Evolutionary conservation across 2,329 filamentous ascomycete genomes (phyloP).

Genomic region (Anisogramma anomala): DNA sequence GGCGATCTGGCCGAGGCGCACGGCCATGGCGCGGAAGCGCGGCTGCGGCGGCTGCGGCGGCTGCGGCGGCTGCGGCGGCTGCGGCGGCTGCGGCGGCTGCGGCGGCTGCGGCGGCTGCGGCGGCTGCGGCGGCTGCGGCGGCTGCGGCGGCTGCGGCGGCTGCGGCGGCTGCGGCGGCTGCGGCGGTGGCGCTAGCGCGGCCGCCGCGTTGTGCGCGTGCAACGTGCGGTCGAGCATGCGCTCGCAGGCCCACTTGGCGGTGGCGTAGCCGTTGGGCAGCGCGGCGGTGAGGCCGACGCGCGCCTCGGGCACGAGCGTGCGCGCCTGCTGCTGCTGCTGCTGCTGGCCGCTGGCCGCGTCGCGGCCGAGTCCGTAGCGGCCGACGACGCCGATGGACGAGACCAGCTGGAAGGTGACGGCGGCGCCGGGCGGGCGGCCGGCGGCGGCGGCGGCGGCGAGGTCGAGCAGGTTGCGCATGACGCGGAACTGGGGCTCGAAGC

Average conservation of each 20-base stretch:
- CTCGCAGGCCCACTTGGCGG: conserved; percentile 41
- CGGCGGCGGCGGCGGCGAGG: conserved; percentile 22
- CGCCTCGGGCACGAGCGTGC: conserved; percentile 31
- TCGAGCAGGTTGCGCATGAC: conserved; percentile 35
- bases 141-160: too few relatives aligned
- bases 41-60: too few relatives aligned
- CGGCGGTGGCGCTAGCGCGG: too few relatives aligned
- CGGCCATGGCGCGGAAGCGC: conserved; percentile 30
- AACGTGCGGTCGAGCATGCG: conserved; percentile 37
- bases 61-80: too few relatives aligned
- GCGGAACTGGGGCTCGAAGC: conserved; percentile 31
- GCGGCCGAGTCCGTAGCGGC: conserved; percentile 15
- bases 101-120: too few relatives aligned
- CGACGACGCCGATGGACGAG: conserved; percentile 31
- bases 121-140: too few relatives aligned
- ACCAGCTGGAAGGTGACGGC: conserved; percentile 28
- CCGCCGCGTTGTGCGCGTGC: conserved; percentile 27
- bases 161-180: too few relatives aligned
- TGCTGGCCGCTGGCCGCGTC: too few relatives aligned
- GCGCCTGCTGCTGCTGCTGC: conserved; percentile 15
- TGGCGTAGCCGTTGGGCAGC: conserved; percentile 36
- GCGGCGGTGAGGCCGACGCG: conserved; percentile 27
- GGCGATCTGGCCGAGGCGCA: conserved; percentile 41
- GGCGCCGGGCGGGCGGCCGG: not conserved
- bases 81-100: too few relatives aligned